These are phyloP conservation scores for Brassica hybrid DNA, from an alignment of 441 rosid genomes.

Conservation along the genomic window DNA sequence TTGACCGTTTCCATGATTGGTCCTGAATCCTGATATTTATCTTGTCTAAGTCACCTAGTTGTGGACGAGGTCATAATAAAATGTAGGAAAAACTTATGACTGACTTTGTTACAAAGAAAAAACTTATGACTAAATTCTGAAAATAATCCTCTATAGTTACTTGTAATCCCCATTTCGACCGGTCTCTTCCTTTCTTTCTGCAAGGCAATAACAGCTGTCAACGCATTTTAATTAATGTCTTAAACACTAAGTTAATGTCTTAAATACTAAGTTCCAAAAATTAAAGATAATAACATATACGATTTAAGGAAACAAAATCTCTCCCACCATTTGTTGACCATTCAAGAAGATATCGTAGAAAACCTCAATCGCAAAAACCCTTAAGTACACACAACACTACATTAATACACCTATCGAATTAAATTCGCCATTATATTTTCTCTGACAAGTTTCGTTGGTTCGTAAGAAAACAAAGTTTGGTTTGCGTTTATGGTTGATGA, in stretches of 20 bases:
- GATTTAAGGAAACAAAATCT: slow-evolving; percentile 28
- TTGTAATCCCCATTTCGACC: no score
- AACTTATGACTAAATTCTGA: neutral
- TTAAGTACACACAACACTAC: slow-evolving; percentile 20
- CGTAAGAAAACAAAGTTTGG: neutral
- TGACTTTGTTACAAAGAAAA: no score
- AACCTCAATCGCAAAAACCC: slow-evolving; percentile 19
- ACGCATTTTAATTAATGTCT: slow-evolving; percentile 5
- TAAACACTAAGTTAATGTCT: neutral
- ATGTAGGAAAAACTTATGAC: neutral
- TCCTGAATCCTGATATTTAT: no score
- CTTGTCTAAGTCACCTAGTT: neutral
- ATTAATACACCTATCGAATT: neutral
- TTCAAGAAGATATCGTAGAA: slow-evolving; percentile 21
- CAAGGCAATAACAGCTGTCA: slow-evolving; percentile 20
- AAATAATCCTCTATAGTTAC: no score
- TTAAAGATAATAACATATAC: neutral
- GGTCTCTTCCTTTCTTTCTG: no score
- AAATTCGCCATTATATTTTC: neutral
- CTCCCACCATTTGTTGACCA: slow-evolving; percentile 32
- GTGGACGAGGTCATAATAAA: neutral
- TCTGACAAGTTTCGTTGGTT: neutral
- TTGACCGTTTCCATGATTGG: neutral
- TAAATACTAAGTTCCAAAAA: neutral
- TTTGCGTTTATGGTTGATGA: slow-evolving; percentile 13